Percentiles rank a stretch among this genome's conserved stretches.
Evolutionary conservation across 2,329 filamentous ascomycete species (phyloP).

Genomic region (Fusarium sp.): DNA sequence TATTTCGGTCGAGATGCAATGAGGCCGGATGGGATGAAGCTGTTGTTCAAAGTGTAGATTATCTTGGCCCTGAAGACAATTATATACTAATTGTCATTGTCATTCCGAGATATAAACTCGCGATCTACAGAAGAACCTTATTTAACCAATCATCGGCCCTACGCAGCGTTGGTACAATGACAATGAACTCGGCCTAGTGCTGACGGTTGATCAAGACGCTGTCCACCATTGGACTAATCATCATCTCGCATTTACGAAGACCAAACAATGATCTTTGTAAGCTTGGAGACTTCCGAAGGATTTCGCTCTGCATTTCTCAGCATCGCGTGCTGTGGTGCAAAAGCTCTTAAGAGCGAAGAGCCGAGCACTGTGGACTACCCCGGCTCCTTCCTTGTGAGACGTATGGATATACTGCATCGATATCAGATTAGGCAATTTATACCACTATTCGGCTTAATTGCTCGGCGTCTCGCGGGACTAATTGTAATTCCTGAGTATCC

Average conservation of each 20-base stretch:
- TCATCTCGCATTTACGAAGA: accelerated
- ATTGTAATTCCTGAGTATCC: no score
- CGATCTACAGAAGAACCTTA: neutral
- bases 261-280: neutral
- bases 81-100: neutral
- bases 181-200: neutral
- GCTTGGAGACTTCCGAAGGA: neutral
- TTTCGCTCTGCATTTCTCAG: neutral
- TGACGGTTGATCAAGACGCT: neutral
- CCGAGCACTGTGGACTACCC: neutral
- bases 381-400: neutral
- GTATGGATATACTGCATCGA: no score
- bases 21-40: neutral
- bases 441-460: no score
- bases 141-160: neutral
- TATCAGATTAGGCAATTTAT: no score
- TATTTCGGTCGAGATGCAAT: accelerated
- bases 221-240: neutral
- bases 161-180: neutral
- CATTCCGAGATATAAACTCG: neutral
- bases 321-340: neutral
- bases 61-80: neutral
- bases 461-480: no score
- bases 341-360: neutral
- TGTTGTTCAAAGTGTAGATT: accelerated